Conservation (phyloP, 2,329 filamentous ascomycete genomes). For the Penicillium sp. region DNA sequence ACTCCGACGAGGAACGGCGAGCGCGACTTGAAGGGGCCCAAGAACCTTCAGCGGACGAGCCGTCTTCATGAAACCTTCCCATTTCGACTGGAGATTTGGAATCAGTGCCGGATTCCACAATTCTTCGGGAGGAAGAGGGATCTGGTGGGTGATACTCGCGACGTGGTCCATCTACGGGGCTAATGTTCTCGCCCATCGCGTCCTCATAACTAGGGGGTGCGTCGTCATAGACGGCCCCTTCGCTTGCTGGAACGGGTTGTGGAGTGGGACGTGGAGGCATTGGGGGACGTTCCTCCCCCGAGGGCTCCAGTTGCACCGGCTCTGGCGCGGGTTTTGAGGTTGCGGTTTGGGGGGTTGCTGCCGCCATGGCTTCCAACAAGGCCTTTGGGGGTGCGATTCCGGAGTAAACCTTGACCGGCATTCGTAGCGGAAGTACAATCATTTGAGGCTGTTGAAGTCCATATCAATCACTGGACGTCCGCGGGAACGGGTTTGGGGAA, state of each 20-base stretch:
- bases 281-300: slow-evolving; percentile 27
- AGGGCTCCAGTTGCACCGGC: slow-evolving; percentile 20
- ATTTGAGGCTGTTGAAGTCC: slow-evolving; percentile 54
- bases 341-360: slow-evolving; percentile 22
- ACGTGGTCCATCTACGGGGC: slow-evolving; percentile 65
- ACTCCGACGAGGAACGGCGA: slow-evolving; percentile 31
- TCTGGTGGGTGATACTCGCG: slow-evolving; percentile 44
- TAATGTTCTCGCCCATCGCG: slow-evolving; percentile 72
- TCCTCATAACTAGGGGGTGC: slow-evolving; percentile 95
- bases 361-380: slow-evolving; percentile 61
- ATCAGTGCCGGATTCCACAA: slow-evolving; percentile 35
- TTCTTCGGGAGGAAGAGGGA: slow-evolving; percentile 25
- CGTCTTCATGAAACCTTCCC: slow-evolving; percentile 25
- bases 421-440: slow-evolving; percentile 69
- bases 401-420: slow-evolving; percentile 76
- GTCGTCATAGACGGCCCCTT: slow-evolving; percentile 50
- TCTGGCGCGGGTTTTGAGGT: slow-evolving; percentile 15
- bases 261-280: slow-evolving; percentile 37
- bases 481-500: not conserved
- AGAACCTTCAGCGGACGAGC: slow-evolving; percentile 17
- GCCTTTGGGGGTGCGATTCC: slow-evolving; percentile 76
- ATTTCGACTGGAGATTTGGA: slow-evolving; percentile 29
- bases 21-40: slow-evolving; percentile 17
- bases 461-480: slow-evolving; percentile 9
- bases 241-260: slow-evolving; percentile 19